Percentiles rank a stretch among this genome's conserved stretches.
These are phyloP conservation scores for Penicillium sp. DNA, from an alignment of 2,329 filamentous ascomycete genomes.

Conservation along the genomic window DNA sequence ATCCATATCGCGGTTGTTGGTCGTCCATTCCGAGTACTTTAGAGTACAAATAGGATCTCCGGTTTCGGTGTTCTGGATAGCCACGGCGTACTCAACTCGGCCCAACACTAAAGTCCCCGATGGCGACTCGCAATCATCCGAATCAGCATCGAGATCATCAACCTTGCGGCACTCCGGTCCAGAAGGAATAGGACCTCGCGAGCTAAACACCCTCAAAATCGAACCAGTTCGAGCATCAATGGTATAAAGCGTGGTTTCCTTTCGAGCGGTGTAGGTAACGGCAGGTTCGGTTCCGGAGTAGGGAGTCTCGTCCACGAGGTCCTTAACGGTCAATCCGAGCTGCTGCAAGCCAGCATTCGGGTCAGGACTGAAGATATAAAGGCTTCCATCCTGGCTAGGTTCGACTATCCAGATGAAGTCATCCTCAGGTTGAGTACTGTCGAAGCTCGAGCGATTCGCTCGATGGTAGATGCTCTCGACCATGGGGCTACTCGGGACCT, in stretches of 20 bases:
- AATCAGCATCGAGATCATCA: conserved; percentile 63
- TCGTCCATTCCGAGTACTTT: conserved; percentile 91
- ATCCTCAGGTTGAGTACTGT: conserved; percentile 67
- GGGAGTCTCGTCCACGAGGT: conserved; percentile 82
- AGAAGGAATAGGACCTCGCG: conserved; percentile 70
- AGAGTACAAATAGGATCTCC: conserved; percentile 83
- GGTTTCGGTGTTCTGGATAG: conserved; percentile 75
- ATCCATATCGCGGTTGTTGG: conserved; percentile 89
- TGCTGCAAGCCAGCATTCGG: conserved; percentile 52
- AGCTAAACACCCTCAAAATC: conserved; percentile 83
- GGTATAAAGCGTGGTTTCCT: conserved; percentile 87
- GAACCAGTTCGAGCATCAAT: conserved; percentile 85
- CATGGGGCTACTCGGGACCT: conserved; percentile 79
- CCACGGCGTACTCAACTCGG: conserved; percentile 86
- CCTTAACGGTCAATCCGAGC: conserved; percentile 64
- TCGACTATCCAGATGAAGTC: conserved; percentile 96
- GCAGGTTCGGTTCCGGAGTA: conserved; percentile 76
- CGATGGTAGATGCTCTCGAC: conserved; percentile 86
- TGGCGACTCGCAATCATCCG: conserved; percentile 74
- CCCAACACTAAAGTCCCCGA: conserved; percentile 82
- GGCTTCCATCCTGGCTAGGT: conserved; percentile 80
- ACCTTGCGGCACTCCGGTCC: conserved; percentile 76
- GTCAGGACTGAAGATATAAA: conserved; percentile 84
- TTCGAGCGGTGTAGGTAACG: conserved; percentile 88
- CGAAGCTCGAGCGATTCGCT: conserved; percentile 67